Evolutionary conservation across 805 yeast genomes (phyloP), one percentile per base, ranked within the genome.

Genomic region (Isabelozyma rhagii): DNA sequence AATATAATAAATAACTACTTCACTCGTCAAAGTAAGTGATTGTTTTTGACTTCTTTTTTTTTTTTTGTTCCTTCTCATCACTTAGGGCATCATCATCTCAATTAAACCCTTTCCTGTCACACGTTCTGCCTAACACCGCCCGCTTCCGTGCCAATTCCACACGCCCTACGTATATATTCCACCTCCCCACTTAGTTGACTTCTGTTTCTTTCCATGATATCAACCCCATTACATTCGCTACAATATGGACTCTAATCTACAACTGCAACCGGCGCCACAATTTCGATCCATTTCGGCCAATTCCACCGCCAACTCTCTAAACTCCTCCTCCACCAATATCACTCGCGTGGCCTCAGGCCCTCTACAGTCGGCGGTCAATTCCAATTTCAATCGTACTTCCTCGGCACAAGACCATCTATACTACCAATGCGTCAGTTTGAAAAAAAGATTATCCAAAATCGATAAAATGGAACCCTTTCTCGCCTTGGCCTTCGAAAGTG

Each of bases 391-490:
- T 66, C 77, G 77, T 55, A 78, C 76, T 52, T 87, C 87, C 5
- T 70, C 78, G 18, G 81, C 83, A 17, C 71, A 76, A 46, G 92
- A 85, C 51, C 89, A 92, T 34, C 68, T 89, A 25, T 88, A 81
- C 63, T 84, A 84, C 63, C 79, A 87, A 39, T 83, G 94, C 62
- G 65, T 76, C 21, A 73, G 71, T 28, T 71, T 89, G 48, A 78
- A 82, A 59, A 74, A 69, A 50, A 68, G 85, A 51, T 66, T 90
- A 36, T 81, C 79, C 47, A 68, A 72, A 40, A 77, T 87, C 18
- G 82, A 87, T 0, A 91, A 85, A 15, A 76, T 90, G 77, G 79
- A 77, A 38, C 86, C 91, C 39, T 87, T 82, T 63, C 62, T 88
- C 51, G 78, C 79, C 47, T 69, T 82, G 38, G 92, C 93, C 2